Percentiles rank a stretch among this genome's conserved stretches.
These are phyloP conservation scores for Isochrysis galbana DNA, from an alignment of 78 protist species.

Conservation along the genomic window DNA sequence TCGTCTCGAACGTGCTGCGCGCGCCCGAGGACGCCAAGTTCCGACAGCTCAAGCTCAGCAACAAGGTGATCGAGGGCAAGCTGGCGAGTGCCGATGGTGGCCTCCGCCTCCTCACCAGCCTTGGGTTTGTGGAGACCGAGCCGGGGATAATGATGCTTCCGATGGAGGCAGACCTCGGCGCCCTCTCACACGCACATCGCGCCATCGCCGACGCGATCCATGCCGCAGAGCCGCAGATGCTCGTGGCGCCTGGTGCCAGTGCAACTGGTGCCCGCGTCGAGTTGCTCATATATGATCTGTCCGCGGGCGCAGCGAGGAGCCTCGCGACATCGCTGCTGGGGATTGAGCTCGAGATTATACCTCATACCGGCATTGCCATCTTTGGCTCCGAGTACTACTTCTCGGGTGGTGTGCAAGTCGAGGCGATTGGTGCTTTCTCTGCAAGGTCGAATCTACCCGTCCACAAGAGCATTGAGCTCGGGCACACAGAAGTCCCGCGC, in stretches of 20 bases:
- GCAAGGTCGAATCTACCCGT: conserved; percentile 25
- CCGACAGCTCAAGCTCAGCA: not conserved
- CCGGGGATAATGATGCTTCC: not conserved
- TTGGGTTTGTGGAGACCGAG: not conserved
- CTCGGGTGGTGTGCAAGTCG: conserved; percentile 54
- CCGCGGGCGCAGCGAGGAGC: conserved; percentile 46
- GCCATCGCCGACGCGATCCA: not conserved
- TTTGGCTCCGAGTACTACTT: conserved; percentile 57
- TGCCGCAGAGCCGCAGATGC: not conserved
- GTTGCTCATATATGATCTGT: conserved; percentile 53
- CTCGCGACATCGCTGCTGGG: conserved; percentile 39
- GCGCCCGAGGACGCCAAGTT: not conserved
- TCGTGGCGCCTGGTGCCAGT: too few relatives aligned
- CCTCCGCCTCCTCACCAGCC: not conserved
- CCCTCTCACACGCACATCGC: not conserved
- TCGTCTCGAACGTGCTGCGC: not conserved
- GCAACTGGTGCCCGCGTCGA: not conserved
- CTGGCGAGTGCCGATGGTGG: not conserved
- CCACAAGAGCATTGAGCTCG: conserved; percentile 10
- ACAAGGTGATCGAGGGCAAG: not conserved
- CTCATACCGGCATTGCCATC: conserved; percentile 63
- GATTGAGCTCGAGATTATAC: conserved; percentile 47
- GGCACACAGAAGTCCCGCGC: conserved; percentile 31
- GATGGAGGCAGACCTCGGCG: not conserved
- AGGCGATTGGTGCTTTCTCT: not conserved